phyloP scores from a whole-genome alignment of 163 green algal species.

The Scenedesmus sp. region DNA sequence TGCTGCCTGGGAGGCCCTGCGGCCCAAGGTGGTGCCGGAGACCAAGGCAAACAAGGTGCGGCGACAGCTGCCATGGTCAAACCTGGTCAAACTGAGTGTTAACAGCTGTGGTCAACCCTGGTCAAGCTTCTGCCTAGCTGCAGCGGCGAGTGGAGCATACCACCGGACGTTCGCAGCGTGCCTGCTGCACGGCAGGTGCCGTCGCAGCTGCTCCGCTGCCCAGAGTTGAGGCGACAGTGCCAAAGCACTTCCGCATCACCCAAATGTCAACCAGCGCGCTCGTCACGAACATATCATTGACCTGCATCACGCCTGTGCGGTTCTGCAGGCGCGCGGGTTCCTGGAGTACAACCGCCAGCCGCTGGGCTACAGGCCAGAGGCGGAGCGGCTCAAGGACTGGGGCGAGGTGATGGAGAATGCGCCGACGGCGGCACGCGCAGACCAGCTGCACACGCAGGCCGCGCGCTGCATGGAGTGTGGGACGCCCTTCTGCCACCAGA shows the following conservation, averaged over 20 bases:
- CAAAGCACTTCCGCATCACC: too few species aligned
- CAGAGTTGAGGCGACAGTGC: too few species aligned
- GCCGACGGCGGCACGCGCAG: slow-evolving; percentile 57
- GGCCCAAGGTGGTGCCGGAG: slow-evolving; percentile 63
- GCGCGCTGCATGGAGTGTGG: slow-evolving; percentile 98
- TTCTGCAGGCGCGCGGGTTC: slow-evolving; percentile 83
- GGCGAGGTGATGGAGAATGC: slow-evolving; percentile 75
- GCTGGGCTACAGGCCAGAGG: slow-evolving; percentile 86
- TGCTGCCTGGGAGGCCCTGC: slow-evolving; percentile 42
- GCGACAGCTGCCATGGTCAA: neutral
- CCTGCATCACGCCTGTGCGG: neutral
- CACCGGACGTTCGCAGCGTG: neutral
- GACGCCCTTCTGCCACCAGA: slow-evolving; percentile 96
- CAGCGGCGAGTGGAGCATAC: too few species aligned
- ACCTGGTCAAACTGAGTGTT: neutral
- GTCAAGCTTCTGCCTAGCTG: neutral
- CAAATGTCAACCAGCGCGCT: too few species aligned
- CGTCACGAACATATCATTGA: too few species aligned
- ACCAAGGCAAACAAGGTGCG: slow-evolving; percentile 71
- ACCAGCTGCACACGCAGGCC: slow-evolving; percentile 87
- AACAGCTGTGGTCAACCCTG: neutral
- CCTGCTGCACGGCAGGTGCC: too few species aligned
- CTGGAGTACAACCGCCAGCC: slow-evolving; percentile 89
- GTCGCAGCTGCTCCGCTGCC: too few species aligned
- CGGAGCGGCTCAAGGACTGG: slow-evolving; percentile 93